These are phyloP conservation scores for Leucoagaricus sp. DNA, from an alignment of 1,284 basidiomycete genomes.

Conservation along the genomic window DNA sequence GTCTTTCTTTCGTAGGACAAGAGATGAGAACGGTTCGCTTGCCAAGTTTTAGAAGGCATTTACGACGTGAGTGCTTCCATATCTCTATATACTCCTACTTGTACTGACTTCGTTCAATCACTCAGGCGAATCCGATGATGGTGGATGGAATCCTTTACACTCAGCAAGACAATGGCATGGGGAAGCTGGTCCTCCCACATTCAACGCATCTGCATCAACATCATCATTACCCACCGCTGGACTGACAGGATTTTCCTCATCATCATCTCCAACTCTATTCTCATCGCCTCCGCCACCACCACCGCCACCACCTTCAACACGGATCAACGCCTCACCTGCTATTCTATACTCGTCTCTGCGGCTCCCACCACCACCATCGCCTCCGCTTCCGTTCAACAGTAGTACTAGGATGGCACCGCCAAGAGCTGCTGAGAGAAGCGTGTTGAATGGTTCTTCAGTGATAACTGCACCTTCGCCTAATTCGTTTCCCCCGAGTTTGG, in stretches of 20 bases:
- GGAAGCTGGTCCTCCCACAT: background rate
- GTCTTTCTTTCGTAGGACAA: background rate
- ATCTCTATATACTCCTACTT: no score
- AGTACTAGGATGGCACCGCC: background rate
- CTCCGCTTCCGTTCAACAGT: background rate
- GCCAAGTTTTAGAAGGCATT: background rate
- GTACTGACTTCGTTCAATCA: no score
- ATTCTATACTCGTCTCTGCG: background rate
- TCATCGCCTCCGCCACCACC: background rate
- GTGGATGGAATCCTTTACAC: slow-evolving; percentile 7
- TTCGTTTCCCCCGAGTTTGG: slow-evolving; percentile 8
- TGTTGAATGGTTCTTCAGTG: background rate
- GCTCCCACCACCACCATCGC: background rate
- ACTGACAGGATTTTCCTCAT: slow-evolving; percentile 1
- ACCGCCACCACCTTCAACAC: background rate
- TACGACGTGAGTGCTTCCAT: background rate
- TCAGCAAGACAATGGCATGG: background rate
- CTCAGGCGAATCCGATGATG: slow-evolving; percentile 1
- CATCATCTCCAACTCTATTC: background rate
- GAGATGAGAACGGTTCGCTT: background rate
- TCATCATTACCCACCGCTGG: background rate
- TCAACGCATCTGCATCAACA: background rate
- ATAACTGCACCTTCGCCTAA: background rate
- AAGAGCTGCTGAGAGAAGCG: background rate
- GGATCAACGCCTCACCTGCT: background rate